Evolutionary conservation across 306 rosid species (phyloP).

Genomic region (Neltuma alba): DNA sequence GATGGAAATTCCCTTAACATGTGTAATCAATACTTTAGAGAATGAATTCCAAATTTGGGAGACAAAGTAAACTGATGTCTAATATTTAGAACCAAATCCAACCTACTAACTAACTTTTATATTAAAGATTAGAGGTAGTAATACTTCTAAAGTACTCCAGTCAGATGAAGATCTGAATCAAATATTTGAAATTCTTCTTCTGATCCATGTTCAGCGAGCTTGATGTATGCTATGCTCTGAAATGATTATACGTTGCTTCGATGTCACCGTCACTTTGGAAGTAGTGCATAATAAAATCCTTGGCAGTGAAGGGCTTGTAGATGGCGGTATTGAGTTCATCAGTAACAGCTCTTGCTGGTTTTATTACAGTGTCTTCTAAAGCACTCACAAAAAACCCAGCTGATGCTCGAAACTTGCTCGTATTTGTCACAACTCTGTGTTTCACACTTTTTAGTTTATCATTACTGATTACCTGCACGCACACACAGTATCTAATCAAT

Average conservation of each 20-base stretch:
- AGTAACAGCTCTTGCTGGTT: constrained; percentile 43
- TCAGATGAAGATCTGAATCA: no score
- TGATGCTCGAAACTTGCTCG: constrained; percentile 39
- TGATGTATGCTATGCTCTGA: no score
- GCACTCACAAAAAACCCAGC: constrained; percentile 35
- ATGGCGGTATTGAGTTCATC: constrained; percentile 30
- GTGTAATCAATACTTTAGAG: no score
- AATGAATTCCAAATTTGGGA: no score
- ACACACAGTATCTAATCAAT: not conserved
- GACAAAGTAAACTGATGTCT: no score
- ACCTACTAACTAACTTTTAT: no score
- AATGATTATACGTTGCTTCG: not conserved
- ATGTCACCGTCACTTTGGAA: constrained; percentile 14
- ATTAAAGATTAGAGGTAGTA: no score
- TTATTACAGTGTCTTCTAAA: constrained; percentile 31
- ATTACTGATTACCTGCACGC: constrained; percentile 23
- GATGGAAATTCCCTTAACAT: no score
- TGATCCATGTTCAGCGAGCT: no score
- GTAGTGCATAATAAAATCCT: constrained; percentile 34
- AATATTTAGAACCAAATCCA: no score
- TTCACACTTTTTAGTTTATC: constrained; percentile 39
- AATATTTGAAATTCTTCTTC: no score
- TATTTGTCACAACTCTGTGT: constrained; percentile 65
- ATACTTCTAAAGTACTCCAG: no score
- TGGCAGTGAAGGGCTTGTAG: constrained; percentile 36